Evolutionary conservation across 352 stramenopile genomes (phyloP).

Genomic region (Phytopythium boreale): DNA sequence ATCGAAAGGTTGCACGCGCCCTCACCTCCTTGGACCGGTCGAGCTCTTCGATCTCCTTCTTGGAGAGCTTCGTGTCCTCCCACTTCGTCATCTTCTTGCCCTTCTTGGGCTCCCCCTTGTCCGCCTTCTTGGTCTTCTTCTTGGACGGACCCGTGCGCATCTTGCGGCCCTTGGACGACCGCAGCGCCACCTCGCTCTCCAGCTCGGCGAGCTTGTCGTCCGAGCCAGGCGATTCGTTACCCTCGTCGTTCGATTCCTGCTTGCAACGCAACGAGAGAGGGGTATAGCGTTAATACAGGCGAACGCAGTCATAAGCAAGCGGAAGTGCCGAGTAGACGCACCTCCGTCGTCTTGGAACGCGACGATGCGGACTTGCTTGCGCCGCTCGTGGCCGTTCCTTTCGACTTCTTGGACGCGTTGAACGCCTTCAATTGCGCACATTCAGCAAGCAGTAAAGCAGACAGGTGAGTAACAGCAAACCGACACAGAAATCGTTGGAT

Average conservation of each 20-base stretch:
- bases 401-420: constrained; percentile 63
- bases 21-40: constrained; percentile 69
- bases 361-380: constrained; percentile 45
- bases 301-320: neutral
- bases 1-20: neutral
- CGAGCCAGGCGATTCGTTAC: constrained; percentile 41
- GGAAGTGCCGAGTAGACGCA: neutral
- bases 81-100: constrained; percentile 84
- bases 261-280: neutral
- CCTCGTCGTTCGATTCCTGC: constrained; percentile 62
- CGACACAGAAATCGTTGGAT: no score
- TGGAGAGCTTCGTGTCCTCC: constrained; percentile 83
- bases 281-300: neutral
- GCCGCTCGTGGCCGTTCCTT: constrained; percentile 44
- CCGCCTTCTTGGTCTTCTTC: constrained; percentile 62
- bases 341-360: constrained; percentile 27
- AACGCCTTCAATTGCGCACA: constrained; percentile 31
- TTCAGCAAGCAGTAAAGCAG: neutral
- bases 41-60: constrained; percentile 74
- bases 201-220: constrained; percentile 60
- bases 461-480: neutral
- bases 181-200: constrained; percentile 42
- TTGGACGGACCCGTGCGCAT: constrained; percentile 67
- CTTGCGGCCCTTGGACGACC: constrained; percentile 31
- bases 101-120: constrained; percentile 55